A percentile compares a stretch with the other conserved stretches of the same genome.
phyloP scores from a whole-genome alignment of 805 yeast genomes.

The Barnettozyma sucrosica region DNA sequence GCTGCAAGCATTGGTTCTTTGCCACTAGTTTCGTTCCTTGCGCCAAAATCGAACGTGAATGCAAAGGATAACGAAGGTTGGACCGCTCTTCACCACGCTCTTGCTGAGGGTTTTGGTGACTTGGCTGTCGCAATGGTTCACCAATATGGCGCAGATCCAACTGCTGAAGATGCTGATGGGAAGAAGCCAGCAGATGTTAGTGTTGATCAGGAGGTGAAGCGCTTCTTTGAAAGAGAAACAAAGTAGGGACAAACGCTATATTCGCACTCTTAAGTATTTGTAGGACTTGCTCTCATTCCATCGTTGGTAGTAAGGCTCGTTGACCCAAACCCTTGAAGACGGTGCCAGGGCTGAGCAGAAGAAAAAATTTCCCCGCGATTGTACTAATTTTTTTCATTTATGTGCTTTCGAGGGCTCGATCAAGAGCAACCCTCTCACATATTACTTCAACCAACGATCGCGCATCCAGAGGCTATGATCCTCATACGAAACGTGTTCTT shows the following conservation, averaged over 20 bases:
- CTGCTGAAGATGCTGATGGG: conserved; percentile 43
- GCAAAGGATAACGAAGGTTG: conserved; percentile 67
- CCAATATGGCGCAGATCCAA: conserved; percentile 60
- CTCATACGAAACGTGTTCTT: conserved; percentile 18
- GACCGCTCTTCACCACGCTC: conserved; percentile 86
- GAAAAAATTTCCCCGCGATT: neutral
- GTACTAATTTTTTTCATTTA: neutral
- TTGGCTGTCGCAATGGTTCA: conserved; percentile 53
- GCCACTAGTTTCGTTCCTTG: conserved; percentile 49
- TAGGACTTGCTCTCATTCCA: no score
- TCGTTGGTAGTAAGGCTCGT: no score
- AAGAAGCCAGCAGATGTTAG: conserved; percentile 49
- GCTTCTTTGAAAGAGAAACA: conserved; percentile 3
- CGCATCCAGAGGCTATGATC: conserved; percentile 5
- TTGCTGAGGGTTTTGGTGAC: conserved; percentile 86
- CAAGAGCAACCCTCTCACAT: neutral
- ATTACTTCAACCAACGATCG: neutral
- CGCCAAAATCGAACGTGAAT: conserved; percentile 55
- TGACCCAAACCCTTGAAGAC: no score
- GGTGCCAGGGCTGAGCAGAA: no score
- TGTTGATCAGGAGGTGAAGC: conserved; percentile 42
- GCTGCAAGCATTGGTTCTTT: conserved; percentile 76
- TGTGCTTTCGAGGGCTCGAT: neutral
- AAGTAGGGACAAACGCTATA: neutral
- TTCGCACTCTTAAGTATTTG: neutral